Conservation (phyloP, 805 yeast species). For the Saccharomyces jurei region DNA sequence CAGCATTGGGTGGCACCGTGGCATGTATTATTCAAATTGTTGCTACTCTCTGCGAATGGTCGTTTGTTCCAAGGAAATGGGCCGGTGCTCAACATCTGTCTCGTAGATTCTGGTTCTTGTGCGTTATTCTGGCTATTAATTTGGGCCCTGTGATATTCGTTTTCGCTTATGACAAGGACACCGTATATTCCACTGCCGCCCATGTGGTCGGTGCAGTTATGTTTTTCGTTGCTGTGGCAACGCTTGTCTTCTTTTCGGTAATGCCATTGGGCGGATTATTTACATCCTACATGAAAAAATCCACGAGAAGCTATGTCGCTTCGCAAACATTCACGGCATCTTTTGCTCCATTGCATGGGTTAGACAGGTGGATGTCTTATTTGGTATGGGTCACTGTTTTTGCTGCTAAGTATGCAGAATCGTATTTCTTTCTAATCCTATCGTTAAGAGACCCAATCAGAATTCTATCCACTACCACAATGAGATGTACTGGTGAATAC, state of each 20-base stretch:
- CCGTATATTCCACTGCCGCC: slow-evolving; percentile 60
- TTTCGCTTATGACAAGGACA: slow-evolving; percentile 67
- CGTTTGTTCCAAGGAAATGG: slow-evolving; percentile 95
- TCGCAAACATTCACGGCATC: slow-evolving; percentile 94
- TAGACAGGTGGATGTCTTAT: slow-evolving; percentile 93
- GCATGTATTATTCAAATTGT: slow-evolving; percentile 73
- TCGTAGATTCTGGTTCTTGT: slow-evolving; percentile 72
- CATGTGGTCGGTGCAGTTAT: slow-evolving; percentile 73
- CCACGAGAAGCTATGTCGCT: slow-evolving; percentile 80
- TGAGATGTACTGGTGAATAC: slow-evolving; percentile 93
- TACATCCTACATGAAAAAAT: slow-evolving; percentile 84
- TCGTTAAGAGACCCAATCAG: slow-evolving; percentile 93
- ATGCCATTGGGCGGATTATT: slow-evolving; percentile 97
- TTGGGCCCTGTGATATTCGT: slow-evolving; percentile 81
- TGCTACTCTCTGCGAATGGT: slow-evolving; percentile 90
- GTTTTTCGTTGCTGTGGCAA: slow-evolving; percentile 78
- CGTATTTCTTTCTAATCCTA: slow-evolving; percentile 83
- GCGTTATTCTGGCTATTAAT: slow-evolving; percentile 58
- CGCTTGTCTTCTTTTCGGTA: slow-evolving; percentile 76
- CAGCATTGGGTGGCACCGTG: slow-evolving; percentile 85
- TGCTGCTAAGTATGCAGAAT: slow-evolving; percentile 80
- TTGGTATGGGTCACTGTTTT: slow-evolving; percentile 83
- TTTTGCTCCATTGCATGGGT: slow-evolving; percentile 68
- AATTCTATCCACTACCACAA: slow-evolving; percentile 68
- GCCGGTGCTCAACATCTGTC: slow-evolving; percentile 96